These are phyloP conservation scores for Teunomyces lycoperdinae DNA, from an alignment of 805 yeast species.

Conservation along the genomic window DNA sequence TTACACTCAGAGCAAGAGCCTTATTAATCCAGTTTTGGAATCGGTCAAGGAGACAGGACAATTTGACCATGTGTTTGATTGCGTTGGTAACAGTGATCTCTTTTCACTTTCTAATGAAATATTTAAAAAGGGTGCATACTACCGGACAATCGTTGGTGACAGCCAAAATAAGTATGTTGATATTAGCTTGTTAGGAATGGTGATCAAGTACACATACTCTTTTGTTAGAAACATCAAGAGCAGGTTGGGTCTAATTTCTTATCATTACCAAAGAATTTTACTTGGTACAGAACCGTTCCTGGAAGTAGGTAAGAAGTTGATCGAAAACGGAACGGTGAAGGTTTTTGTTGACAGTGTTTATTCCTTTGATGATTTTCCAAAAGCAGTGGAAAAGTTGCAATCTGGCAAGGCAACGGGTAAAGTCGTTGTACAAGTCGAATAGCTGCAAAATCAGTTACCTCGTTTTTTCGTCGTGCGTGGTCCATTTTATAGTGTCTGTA, in stretches of 20 bases:
- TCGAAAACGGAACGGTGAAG: conserved; percentile 43
- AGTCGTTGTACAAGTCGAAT: conserved; percentile 43
- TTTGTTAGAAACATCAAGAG: conserved; percentile 9
- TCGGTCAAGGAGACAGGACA: conserved; percentile 30
- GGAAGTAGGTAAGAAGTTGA: conserved; percentile 32
- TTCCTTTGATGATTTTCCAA: conserved; percentile 45
- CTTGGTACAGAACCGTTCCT: conserved; percentile 8
- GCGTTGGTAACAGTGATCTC: conserved; percentile 57
- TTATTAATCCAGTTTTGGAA: conserved; percentile 32
- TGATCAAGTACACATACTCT: neutral
- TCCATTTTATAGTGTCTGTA: neutral
- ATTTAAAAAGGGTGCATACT: conserved; percentile 52
- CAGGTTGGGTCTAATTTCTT: conserved; percentile 19
- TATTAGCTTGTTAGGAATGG: neutral
- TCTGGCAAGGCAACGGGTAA: conserved; percentile 63
- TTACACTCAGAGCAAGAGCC: conserved; percentile 45
- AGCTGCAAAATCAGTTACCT: neutral
- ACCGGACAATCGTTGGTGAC: conserved; percentile 59
- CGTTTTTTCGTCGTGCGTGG: neutral
- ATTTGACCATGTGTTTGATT: conserved; percentile 64
- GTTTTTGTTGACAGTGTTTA: conserved; percentile 54
- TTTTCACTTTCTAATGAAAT: conserved; percentile 37
- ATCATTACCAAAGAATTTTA: conserved; percentile 26
- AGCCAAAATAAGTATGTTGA: conserved; percentile 31
- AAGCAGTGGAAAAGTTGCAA: conserved; percentile 49